A percentile compares a stretch with the other conserved stretches of the same genome.
Evolutionary conservation across 1,284 basidiomycete genomes (phyloP).

Genomic region (Ustilago nuda): DNA sequence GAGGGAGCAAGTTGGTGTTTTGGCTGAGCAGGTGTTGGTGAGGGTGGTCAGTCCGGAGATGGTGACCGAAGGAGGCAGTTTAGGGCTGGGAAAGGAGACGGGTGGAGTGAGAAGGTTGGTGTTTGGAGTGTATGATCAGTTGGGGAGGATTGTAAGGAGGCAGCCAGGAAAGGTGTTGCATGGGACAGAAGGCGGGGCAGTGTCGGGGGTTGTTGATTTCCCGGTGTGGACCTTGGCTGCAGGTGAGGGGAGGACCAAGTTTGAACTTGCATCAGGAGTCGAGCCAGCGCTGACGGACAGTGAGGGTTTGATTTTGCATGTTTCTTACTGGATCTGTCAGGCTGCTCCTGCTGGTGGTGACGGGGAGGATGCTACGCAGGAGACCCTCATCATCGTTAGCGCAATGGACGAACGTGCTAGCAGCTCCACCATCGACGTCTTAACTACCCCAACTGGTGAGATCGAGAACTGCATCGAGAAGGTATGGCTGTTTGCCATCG

Average conservation of each 20-base stretch:
- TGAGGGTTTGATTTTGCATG: conserved; percentile 44
- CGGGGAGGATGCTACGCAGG: background rate
- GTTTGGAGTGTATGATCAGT: conserved; percentile 53
- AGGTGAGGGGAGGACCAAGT: conserved; percentile 7
- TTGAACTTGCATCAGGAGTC: conserved; percentile 26
- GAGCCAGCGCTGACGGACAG: conserved; percentile 28
- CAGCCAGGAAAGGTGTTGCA: conserved; percentile 48
- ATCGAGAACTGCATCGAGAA: conserved; percentile 32
- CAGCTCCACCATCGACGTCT: conserved; percentile 25
- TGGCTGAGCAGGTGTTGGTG: conserved; percentile 47
- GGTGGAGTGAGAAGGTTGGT: conserved; percentile 32
- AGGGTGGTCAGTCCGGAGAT: conserved; percentile 36
- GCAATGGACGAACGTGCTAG: conserved; percentile 52
- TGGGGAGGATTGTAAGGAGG: conserved; percentile 37
- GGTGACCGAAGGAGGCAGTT: conserved; percentile 43
- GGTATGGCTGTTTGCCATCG: conserved; percentile 47
- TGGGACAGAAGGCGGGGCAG: conserved; percentile 28
- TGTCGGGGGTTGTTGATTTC: conserved; percentile 45
- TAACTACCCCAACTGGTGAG: conserved; percentile 9
- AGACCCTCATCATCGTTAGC: conserved; percentile 38
- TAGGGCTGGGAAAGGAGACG: conserved; percentile 30
- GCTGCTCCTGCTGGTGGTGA: background rate
- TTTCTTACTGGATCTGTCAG: conserved; percentile 34
- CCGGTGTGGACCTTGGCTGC: conserved; percentile 46
- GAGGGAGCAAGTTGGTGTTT: conserved; percentile 38